Conservation (phyloP, 345 rosid genomes). For the Reutealis trisperma region DNA sequence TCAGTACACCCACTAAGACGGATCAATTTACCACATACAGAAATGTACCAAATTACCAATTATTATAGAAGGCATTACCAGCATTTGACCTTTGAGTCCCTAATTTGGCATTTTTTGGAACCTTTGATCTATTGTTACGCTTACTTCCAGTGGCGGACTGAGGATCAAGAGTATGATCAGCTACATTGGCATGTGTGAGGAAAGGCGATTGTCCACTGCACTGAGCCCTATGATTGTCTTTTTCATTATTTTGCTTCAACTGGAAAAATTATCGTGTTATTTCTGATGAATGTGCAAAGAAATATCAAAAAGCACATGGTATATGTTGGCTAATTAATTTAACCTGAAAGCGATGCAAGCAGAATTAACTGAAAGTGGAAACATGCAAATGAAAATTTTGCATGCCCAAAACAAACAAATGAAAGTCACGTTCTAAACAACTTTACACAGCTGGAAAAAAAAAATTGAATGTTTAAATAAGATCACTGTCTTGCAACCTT, state of each 20-base stretch:
- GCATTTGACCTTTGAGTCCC: conserved; percentile 33
- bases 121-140: conserved; percentile 42
- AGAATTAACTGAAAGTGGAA: background rate
- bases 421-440: background rate
- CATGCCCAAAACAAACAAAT: background rate
- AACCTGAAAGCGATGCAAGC: background rate
- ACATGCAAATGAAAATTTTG: background rate
- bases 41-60: background rate
- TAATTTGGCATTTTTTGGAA: conserved; percentile 36
- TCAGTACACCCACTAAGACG: background rate
- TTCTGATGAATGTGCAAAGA: background rate
- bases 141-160: conserved; percentile 32
- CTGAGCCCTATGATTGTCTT: conserved; percentile 33
- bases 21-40: background rate
- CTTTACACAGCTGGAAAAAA: too few relatives aligned
- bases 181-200: conserved; percentile 24
- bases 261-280: conserved; percentile 14
- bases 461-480: background rate
- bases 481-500: background rate
- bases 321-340: background rate
- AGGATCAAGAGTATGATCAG: conserved; percentile 28
- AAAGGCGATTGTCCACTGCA: conserved; percentile 24
- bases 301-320: background rate
- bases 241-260: conserved; percentile 39
- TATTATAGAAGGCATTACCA: conserved; percentile 33